phyloP scores from a whole-genome alignment of 768 basidiomycete species.

The Dentipellis sp. region DNA sequence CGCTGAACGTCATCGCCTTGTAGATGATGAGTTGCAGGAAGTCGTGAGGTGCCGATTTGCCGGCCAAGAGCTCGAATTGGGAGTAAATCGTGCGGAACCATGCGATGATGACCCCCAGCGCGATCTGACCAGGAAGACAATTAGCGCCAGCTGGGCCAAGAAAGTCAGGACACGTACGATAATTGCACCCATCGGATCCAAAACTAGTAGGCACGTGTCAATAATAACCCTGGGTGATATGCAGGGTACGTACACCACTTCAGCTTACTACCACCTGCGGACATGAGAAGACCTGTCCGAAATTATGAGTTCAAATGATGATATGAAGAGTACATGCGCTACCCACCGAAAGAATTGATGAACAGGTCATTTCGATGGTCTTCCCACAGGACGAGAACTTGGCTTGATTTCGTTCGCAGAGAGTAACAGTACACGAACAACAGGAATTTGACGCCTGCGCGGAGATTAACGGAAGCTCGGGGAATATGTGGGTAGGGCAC shows the following conservation, averaged over 20 bases:
- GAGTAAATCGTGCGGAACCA: constrained; percentile 71
- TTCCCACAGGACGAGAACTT: constrained; percentile 94
- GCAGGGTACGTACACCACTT: constrained; percentile 59
- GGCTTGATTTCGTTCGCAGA: constrained; percentile 73
- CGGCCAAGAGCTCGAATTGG: constrained; percentile 83
- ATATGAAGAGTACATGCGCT: not conserved
- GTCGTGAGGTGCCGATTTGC: constrained; percentile 85
- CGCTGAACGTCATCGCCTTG: constrained; percentile 84
- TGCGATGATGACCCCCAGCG: constrained; percentile 64
- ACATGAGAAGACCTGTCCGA: constrained; percentile 66
- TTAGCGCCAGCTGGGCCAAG: not conserved
- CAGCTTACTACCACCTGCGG: constrained; percentile 70
- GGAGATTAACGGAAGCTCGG: constrained; percentile 1
- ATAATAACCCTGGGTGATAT: not conserved
- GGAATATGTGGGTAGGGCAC: constrained; percentile 7
- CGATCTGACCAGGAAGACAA: constrained; percentile 43
- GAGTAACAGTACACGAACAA: constrained; percentile 85
- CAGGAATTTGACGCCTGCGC: constrained; percentile 66
- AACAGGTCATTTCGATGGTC: constrained; percentile 93
- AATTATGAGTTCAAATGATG: not conserved
- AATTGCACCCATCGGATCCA: constrained; percentile 74
- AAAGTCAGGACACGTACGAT: constrained; percentile 37
- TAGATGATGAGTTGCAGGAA: constrained; percentile 89
- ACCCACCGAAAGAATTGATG: constrained; percentile 67
- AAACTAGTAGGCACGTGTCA: constrained; percentile 28